phyloP scores from a whole-genome alignment of 2,329 filamentous ascomycete genomes.

The Sordariomycetes sp. region DNA sequence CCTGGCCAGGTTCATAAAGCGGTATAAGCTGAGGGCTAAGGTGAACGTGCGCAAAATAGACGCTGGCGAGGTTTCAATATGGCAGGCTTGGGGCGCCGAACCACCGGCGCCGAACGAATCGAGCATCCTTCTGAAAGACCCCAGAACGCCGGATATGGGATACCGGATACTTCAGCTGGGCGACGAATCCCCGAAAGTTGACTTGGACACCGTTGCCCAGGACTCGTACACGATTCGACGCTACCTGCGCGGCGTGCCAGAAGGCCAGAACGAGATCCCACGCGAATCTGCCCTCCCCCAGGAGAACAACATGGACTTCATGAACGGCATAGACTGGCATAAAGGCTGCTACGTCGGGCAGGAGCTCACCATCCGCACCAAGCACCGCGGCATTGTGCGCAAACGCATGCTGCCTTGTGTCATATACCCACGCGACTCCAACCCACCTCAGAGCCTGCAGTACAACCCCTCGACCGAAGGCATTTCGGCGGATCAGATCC shows the following conservation, averaged over 20 bases:
- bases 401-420: constrained; percentile 80
- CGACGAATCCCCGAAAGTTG: constrained; percentile 22
- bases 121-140: constrained; percentile 35
- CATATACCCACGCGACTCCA: constrained; percentile 48
- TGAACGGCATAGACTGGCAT: constrained; percentile 78
- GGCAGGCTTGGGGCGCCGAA: constrained; percentile 63
- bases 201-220: constrained; percentile 38
- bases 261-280: constrained; percentile 74
- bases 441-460: constrained; percentile 28
- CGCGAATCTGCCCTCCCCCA: constrained; percentile 67
- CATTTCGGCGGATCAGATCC: constrained; percentile 25
- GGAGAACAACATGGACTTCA: constrained; percentile 82
- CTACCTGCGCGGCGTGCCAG: constrained; percentile 72
- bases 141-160: constrained; percentile 46
- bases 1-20: constrained; percentile 65
- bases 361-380: constrained; percentile 90
- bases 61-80: constrained; percentile 56
- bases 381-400: constrained; percentile 86
- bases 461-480: constrained; percentile 31
- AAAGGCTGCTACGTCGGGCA: constrained; percentile 98
- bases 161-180: constrained; percentile 31
- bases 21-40: constrained; percentile 80
- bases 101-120: constrained; percentile 33
- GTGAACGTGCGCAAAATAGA: constrained; percentile 60
- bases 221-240: constrained; percentile 65